Percentiles rank a stretch among this genome's conserved stretches.
phyloP scores from a whole-genome alignment of 2,329 filamentous ascomycete genomes.

The Penicillium sp. region DNA sequence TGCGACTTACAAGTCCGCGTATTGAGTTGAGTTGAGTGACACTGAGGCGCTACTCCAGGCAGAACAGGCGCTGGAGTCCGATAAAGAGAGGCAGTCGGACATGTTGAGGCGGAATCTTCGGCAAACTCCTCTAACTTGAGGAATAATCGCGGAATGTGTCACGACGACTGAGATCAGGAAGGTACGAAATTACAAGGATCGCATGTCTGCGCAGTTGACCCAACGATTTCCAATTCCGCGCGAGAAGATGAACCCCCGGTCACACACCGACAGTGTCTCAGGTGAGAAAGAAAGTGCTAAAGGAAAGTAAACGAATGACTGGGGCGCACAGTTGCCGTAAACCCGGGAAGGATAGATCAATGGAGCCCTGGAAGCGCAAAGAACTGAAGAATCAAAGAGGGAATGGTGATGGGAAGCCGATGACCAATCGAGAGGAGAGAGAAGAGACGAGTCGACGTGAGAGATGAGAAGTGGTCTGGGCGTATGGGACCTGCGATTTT shows the following conservation, averaged over 20 bases:
- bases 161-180: constrained; percentile 11
- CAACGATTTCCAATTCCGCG: not conserved
- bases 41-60: constrained; percentile 72
- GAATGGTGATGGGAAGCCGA: constrained; percentile 9
- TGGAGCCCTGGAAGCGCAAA: constrained; percentile 19
- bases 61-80: constrained; percentile 67
- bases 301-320: constrained; percentile 22
- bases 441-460: constrained; percentile 16
- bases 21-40: constrained; percentile 59
- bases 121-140: constrained; percentile 3
- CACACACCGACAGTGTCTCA: constrained; percentile 8
- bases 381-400: constrained; percentile 7
- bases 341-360: constrained; percentile 22
- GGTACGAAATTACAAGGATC: constrained; percentile 2
- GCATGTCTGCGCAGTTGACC: constrained; percentile 12
- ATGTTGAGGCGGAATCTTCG: constrained; percentile 33
- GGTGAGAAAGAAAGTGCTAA: constrained; percentile 12
- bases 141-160: constrained; percentile 23
- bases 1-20: constrained; percentile 62
- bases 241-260: constrained; percentile 12
- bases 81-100: constrained; percentile 62
- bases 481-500: not conserved
- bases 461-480: constrained; percentile 17
- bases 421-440: constrained; percentile 18
- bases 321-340: constrained; percentile 14